Evolutionary conservation across 164 flowering plant species (phyloP).

Genomic region (Vitis rotundifolia): DNA sequence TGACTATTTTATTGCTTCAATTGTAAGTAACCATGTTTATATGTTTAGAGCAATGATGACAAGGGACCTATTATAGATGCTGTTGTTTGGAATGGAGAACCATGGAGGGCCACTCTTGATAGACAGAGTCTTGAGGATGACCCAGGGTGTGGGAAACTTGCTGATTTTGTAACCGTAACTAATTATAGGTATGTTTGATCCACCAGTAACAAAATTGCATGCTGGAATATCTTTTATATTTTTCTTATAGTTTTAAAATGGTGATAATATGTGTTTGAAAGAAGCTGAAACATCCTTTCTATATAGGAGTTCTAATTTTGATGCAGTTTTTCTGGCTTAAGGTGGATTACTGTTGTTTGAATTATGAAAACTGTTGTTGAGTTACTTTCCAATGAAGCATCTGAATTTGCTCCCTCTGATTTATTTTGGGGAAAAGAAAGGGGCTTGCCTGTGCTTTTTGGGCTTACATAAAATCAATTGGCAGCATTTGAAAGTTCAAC

Average conservation of each 20-base stretch:
- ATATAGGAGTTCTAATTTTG: too few species aligned
- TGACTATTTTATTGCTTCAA: neutral
- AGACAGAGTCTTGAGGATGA: conserved; percentile 86
- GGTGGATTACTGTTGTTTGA: too few species aligned
- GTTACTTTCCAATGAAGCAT: too few species aligned
- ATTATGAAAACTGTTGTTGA: too few species aligned
- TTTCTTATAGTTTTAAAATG: neutral
- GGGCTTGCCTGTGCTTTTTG: too few species aligned
- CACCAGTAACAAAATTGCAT: neutral
- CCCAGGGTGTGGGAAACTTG: conserved; percentile 67
- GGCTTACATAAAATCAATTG: too few species aligned
- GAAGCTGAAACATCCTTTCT: too few species aligned
- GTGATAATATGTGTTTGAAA: too few species aligned
- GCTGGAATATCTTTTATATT: neutral
- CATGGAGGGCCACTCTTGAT: conserved; percentile 96
- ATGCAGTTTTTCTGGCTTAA: too few species aligned
- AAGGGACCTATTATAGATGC: conserved; percentile 92
- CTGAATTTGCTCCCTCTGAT: too few species aligned
- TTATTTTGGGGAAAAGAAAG: too few species aligned
- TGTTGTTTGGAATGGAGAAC: conserved; percentile 96
- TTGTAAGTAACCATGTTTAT: neutral
- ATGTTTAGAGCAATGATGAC: conserved; percentile 81
- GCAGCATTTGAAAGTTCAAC: too few species aligned
- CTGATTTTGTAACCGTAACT: conserved; percentile 77
- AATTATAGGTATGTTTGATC: conserved; percentile 62